phyloP scores from a whole-genome alignment of 1,284 basidiomycete species.

The Erythrobasidium hasegawianum region DNA sequence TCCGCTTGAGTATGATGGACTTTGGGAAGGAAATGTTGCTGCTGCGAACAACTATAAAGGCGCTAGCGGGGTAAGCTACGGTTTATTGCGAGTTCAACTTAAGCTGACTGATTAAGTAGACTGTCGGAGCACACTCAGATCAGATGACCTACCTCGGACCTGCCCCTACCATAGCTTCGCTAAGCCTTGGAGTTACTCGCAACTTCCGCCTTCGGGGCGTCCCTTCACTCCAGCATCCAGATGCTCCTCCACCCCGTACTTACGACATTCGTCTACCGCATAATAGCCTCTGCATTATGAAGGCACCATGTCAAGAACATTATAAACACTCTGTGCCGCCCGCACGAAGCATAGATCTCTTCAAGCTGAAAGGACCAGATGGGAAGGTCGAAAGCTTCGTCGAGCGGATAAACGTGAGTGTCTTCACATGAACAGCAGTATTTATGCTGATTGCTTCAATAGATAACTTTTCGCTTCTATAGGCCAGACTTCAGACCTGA shows the following conservation, averaged over 20 bases:
- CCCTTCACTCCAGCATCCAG: conserved; percentile 17
- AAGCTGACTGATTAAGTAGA: no score
- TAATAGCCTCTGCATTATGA: conserved; percentile 90
- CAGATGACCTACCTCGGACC: conserved; percentile 69
- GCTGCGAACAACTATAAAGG: conserved; percentile 87
- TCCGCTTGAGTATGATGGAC: conserved; percentile 67
- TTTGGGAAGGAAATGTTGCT: conserved; percentile 84
- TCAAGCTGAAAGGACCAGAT: conserved; percentile 32
- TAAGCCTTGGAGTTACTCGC: conserved; percentile 69
- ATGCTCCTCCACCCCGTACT: conserved; percentile 56
- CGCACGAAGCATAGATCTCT: conserved; percentile 39
- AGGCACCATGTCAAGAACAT: conserved; percentile 79
- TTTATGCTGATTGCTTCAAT: background rate
- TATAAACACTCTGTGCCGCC: conserved; percentile 61
- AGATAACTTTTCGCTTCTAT: conserved; percentile 58
- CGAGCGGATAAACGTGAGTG: conserved; percentile 44
- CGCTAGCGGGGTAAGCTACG: conserved; percentile 68
- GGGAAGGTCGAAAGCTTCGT: conserved; percentile 28
- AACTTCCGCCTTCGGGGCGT: conserved; percentile 40
- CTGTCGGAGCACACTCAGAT: conserved; percentile 80
- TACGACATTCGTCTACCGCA: conserved; percentile 78
- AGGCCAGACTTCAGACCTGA: conserved; percentile 74
- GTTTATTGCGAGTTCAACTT: no score
- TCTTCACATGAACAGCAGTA: no score
- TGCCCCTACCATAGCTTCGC: conserved; percentile 83